Evolutionary conservation across 2,329 filamentous ascomycete species (phyloP).

Genomic region (Ophiostoma himal-ulmi): DNA sequence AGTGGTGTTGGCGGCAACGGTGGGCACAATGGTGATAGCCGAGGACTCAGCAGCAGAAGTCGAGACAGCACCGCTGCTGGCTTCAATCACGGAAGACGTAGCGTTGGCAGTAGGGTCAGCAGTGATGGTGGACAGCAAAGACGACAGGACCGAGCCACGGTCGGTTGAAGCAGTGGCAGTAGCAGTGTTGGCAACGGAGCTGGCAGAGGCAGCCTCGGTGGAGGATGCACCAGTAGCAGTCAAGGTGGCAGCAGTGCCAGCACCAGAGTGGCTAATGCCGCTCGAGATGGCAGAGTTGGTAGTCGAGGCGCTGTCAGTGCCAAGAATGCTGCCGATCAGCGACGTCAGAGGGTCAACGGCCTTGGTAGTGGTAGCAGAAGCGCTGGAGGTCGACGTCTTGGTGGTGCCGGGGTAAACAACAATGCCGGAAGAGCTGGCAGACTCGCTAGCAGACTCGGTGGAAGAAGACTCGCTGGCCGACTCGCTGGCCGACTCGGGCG

Average conservation of each 20-base stretch:
- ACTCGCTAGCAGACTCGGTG: neutral
- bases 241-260: conserved; percentile 12
- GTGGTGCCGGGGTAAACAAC: conserved; percentile 6
- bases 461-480: neutral
- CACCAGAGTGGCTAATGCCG: conserved; percentile 21
- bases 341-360: neutral
- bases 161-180: conserved; percentile 13
- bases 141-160: conserved; percentile 2
- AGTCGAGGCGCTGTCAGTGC: conserved; percentile 7
- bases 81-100: neutral
- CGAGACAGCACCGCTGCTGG: neutral
- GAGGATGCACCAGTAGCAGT: conserved; percentile 17
- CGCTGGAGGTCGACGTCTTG: conserved; percentile 3
- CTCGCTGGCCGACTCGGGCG: neutral
- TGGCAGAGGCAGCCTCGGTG: neutral
- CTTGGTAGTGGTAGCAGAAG: neutral
- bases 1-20: neutral
- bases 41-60: conserved; percentile 6
- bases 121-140: neutral
- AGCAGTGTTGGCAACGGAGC: neutral
- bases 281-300: conserved; percentile 14
- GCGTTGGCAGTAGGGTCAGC: conserved; percentile 6
- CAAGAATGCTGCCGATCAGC: conserved; percentile 11
- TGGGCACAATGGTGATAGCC: neutral
- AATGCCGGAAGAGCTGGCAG: conserved; percentile 5